A percentile compares a stretch with the other conserved stretches of the same genome.
Evolutionary conservation across 2,329 filamentous ascomycete species (phyloP).

Genomic region (Septoria linicola): DNA sequence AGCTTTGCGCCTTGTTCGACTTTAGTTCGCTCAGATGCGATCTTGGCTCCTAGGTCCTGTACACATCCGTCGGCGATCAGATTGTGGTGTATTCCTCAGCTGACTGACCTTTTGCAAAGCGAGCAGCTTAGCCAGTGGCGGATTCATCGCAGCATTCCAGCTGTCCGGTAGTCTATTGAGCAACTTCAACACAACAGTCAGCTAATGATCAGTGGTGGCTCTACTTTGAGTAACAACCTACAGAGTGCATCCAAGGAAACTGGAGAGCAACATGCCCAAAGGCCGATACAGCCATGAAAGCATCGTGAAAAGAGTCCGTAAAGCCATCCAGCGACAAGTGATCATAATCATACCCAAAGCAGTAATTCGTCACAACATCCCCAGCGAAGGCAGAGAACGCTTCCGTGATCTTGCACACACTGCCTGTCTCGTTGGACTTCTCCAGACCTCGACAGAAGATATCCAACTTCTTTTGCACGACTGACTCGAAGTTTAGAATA

Average conservation of each 20-base stretch:
- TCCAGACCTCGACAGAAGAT: conserved; percentile 19
- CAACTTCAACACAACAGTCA: background rate
- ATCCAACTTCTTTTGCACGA: conserved; percentile 20
- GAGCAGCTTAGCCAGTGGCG: conserved; percentile 17
- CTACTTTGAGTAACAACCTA: background rate
- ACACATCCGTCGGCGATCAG: background rate
- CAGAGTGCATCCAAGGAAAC: conserved; percentile 22
- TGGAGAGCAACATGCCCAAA: conserved; percentile 23
- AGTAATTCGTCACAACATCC: conserved; percentile 26
- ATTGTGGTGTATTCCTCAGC: no score
- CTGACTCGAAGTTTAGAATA: conserved; percentile 21
- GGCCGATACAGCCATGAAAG: conserved; percentile 21
- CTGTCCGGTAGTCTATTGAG: conserved; percentile 21
- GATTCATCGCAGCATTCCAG: conserved; percentile 24
- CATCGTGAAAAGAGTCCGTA: conserved; percentile 24
- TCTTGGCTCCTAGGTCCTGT: conserved; percentile 19
- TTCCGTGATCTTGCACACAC: conserved; percentile 20
- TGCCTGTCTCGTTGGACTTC: conserved; percentile 18
- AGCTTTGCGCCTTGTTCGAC: conserved; percentile 16
- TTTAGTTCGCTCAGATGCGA: conserved; percentile 9
- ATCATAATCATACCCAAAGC: conserved; percentile 24
- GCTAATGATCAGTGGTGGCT: background rate
- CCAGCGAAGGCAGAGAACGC: conserved; percentile 22
- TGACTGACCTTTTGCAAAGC: conserved; percentile 16
- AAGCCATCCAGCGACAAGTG: conserved; percentile 22